Evolutionary conservation across 768 basidiomycete species (phyloP), one percentile per base, ranked within the genome.

Genomic region (Cystobasidium onofrii): DNA sequence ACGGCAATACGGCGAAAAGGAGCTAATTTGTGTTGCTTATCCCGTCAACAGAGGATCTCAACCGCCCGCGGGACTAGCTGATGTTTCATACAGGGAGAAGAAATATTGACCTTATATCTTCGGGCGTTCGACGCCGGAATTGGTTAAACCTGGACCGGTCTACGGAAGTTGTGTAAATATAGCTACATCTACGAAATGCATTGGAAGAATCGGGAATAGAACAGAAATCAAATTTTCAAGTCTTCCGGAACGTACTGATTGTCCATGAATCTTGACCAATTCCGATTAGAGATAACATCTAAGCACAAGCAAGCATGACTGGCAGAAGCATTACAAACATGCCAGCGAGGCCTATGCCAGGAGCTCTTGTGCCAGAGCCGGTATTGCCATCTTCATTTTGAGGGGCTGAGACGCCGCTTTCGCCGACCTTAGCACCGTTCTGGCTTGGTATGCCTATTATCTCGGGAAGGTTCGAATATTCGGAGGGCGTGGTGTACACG

Each of bases 401-500:
- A 3, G 46, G 46, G n/a, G 46, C 46, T 50, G 12, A n/a, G 10
- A 12, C 10, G 18, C 9, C 46, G 46, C n/a, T 20, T 12, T 9
- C 46, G 12, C n/a, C 34, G 33, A 3, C 41, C 33, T 27, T 6
- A 64, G 12, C 63, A 20, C 6, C 34, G 36, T 44, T 39, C 18
- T 64, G 25, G 23, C 41, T 39, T 10, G 34, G 41, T 3, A 44
- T 64, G 43, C 43, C 6, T 7, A 27, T 13, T 6, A 29, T 39
- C 10, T 31, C 15, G 6, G 63, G 39, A 18, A 43, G 17, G 41
- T 6, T 17, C 25, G 31, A 31, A 39, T 67, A 67, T 23, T 34
- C 44, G 3, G 65, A 67, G 10, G 65, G 65, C 17, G 65, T 67
- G 1, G 65, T 67, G 43, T 67, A 67, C 18, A 67, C 65, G 44